These are phyloP conservation scores for Trametes elegans DNA, from an alignment of 768 basidiomycete genomes.

Conservation along the genomic window DNA sequence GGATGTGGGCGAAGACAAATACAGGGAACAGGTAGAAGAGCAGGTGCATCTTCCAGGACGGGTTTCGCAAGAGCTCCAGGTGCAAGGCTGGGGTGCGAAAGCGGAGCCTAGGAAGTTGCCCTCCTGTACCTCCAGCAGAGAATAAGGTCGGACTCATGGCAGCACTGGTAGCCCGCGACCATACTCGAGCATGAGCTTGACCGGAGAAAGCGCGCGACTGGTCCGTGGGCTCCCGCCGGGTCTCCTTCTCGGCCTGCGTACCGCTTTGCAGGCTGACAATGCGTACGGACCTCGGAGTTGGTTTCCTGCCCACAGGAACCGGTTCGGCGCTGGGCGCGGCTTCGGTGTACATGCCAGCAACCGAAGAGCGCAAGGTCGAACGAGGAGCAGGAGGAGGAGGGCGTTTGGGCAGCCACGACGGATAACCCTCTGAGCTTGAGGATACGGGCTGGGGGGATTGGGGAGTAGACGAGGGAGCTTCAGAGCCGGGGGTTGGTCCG, in stretches of 20 bases:
- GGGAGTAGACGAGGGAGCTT: constrained; percentile 22
- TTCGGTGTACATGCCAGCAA: constrained; percentile 37
- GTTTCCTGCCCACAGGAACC: constrained; percentile 61
- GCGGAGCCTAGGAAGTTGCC: constrained; percentile 49
- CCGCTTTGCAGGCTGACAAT: constrained; percentile 70
- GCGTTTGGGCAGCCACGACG: constrained; percentile 79
- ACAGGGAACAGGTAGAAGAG: constrained; percentile 73
- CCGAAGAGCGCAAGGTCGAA: constrained; percentile 63
- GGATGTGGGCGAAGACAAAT: constrained; percentile 67
- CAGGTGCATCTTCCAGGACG: constrained; percentile 50
- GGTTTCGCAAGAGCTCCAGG: constrained; percentile 63
- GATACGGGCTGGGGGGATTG: constrained; percentile 28
- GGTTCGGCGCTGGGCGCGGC: constrained; percentile 31
- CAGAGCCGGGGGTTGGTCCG: constrained; percentile 17
- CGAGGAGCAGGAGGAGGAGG: constrained; percentile 76
- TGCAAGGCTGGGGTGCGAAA: constrained; percentile 71
- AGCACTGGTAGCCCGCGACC: constrained; percentile 56
- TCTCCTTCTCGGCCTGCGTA: constrained; percentile 37
- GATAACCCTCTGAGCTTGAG: constrained; percentile 62
- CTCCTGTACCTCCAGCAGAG: constrained; percentile 32
- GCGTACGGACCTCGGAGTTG: constrained; percentile 78
- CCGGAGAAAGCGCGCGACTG: constrained; percentile 38
- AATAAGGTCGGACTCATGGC: constrained; percentile 43
- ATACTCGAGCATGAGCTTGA: constrained; percentile 44
- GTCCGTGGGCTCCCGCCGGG: constrained; percentile 48